Evolutionary conservation across 768 basidiomycete genomes (phyloP).

Genomic region (Polyporus arcularius): DNA sequence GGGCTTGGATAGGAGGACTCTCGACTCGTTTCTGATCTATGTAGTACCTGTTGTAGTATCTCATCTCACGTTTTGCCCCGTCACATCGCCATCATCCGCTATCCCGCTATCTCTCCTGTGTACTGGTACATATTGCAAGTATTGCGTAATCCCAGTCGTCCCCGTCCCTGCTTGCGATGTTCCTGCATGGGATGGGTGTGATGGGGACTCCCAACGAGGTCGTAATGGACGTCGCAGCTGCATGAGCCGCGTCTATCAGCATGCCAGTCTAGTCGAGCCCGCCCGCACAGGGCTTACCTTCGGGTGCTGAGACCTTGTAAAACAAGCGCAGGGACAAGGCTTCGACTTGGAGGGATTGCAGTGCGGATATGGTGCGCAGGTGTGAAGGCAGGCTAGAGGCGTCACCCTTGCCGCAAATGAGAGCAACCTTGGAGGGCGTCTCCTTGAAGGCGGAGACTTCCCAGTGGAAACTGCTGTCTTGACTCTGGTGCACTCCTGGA

Average conservation of each 20-base stretch:
- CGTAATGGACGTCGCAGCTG: constrained; percentile 27
- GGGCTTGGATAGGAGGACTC: constrained; percentile 1
- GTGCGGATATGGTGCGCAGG: constrained; percentile 13
- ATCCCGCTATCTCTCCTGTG: background rate
- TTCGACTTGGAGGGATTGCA: constrained; percentile 21
- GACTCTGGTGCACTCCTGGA: constrained; percentile 4
- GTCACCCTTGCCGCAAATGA: constrained; percentile 34
- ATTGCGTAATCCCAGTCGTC: constrained; percentile 61
- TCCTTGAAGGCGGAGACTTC: constrained; percentile 49
- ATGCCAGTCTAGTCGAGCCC: background rate
- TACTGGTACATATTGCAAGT: constrained; percentile 40
- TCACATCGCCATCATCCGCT: constrained; percentile 5
- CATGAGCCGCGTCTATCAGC: background rate
- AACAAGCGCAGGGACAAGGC: constrained; percentile 51
- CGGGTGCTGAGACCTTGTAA: constrained; percentile 34
- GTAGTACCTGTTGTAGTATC: constrained; percentile 11
- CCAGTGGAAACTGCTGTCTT: constrained; percentile 39
- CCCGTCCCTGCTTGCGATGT: constrained; percentile 42
- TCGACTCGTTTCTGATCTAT: background rate
- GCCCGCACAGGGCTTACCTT: constrained; percentile 31
- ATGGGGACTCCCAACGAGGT: constrained; percentile 34
- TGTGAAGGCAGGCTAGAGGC: background rate
- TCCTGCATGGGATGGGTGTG: constrained; percentile 54
- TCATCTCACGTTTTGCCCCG: background rate
- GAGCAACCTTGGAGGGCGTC: constrained; percentile 41